A percentile compares a stretch with the other conserved stretches of the same genome.
Conservation (phyloP, 345 rosid genomes). For the Cardamine chenopodiifolia region DNA sequence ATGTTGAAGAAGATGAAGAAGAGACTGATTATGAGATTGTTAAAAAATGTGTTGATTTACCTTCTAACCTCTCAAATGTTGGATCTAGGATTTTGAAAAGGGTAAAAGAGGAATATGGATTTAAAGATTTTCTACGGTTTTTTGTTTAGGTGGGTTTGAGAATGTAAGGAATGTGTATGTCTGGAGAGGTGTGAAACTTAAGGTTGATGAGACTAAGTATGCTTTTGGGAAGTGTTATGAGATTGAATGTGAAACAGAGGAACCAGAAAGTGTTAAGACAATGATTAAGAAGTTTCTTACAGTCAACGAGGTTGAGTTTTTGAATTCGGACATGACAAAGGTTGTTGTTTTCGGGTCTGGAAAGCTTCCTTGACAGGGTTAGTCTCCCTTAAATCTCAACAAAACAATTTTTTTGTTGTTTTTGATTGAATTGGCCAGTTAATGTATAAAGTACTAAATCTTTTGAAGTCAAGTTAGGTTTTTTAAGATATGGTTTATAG, state of each 20-base stretch:
- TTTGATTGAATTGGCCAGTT: not conserved
- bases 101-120: slow-evolving; percentile 71
- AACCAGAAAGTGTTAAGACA: slow-evolving; percentile 69
- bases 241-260: slow-evolving; percentile 77
- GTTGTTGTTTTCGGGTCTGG: slow-evolving; percentile 77
- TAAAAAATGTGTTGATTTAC: slow-evolving; percentile 54
- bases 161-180: slow-evolving; percentile 67
- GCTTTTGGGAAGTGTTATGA: slow-evolving; percentile 73
- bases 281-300: slow-evolving; percentile 65
- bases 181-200: slow-evolving; percentile 72
- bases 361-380: slow-evolving; percentile 55
- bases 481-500: not conserved
- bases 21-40: slow-evolving; percentile 53
- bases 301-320: slow-evolving; percentile 56
- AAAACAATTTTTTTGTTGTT: not conserved
- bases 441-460: not conserved
- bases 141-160: slow-evolving; percentile 85
- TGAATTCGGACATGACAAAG: slow-evolving; percentile 69
- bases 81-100: slow-evolving; percentile 67
- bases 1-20: slow-evolving; percentile 89
- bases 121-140: slow-evolving; percentile 49
- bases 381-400: slow-evolving; percentile 23
- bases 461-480: not conserved
- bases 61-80: slow-evolving; percentile 45
- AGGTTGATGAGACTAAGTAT: slow-evolving; percentile 83